Conservation (phyloP, 805 yeast species). For the Wickerhamomyces subpelliculosus region DNA sequence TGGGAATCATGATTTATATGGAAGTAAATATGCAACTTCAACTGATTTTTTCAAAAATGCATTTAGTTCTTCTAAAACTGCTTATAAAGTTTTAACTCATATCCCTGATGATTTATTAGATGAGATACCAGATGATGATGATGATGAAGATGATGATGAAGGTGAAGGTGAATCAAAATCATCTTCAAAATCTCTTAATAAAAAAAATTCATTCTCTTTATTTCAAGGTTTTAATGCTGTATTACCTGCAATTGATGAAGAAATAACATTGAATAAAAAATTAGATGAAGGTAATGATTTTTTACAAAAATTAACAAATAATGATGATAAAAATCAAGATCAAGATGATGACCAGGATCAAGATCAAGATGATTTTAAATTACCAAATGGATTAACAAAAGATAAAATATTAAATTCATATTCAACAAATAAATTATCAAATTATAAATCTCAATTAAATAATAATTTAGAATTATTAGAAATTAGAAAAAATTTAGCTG, state of each 20-base stretch:
- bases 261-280: conserved; percentile 24
- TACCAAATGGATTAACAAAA: conserved; percentile 34
- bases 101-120: conserved; percentile 57
- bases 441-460: conserved; percentile 32
- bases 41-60: conserved; percentile 33
- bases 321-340: conserved; percentile 11
- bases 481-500: conserved; percentile 56
- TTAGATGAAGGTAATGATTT: conserved; percentile 15
- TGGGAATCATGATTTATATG: conserved; percentile 19
- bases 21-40: conserved; percentile 22
- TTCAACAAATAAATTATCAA: conserved; percentile 30
- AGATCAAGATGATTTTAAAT: conserved; percentile 15
- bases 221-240: conserved; percentile 67
- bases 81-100: conserved; percentile 41
- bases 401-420: conserved; percentile 37
- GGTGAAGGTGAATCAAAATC: too few species aligned
- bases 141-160: too few species aligned
- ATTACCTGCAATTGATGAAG: conserved; percentile 42
- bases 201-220: conserved; percentile 36
- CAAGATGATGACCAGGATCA: conserved; percentile 20
- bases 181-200: too few species aligned
- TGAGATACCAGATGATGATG: conserved; percentile 44
- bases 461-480: conserved; percentile 48
- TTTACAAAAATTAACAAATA: conserved; percentile 10
- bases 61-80: conserved; percentile 29